Base-by-base conservation (phyloP, 805 yeast genomes). In the Candida palmyrensis region DNA sequence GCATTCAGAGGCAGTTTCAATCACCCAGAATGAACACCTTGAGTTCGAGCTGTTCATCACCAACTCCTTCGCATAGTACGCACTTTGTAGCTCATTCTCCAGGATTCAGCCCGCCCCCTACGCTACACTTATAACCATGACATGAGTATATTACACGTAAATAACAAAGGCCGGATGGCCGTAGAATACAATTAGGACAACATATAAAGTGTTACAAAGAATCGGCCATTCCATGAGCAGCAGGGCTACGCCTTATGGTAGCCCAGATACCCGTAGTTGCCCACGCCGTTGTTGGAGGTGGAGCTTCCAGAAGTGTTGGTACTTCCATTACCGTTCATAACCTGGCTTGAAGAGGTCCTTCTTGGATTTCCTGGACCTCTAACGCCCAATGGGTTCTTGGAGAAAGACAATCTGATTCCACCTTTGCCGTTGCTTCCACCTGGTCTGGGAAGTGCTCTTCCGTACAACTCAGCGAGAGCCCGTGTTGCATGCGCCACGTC, bases 321-420 rank as follows among this genome's bases (percentile, higher is more conserved):
- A 11, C 29, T 27, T 16, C 30, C 19, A 18, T 28, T 26, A 4
- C 34, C 34, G n/a, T 24, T 24, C 16, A 31, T 25, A 15, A 46
- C 43, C 32, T 48, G 60, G 30, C 59, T 56, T 20, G 59, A 42
- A 18, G 63, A 51, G 3, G 66, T 44, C 46, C 71, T 55, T 49
- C 71, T 57, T 22, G 68, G 67, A 38, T 62, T 62, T 5, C 68
- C 68, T 7, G 71, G 70, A 1, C 96, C 95, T 47, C 98, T 77
- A 3, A 92, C 98, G 25, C 98, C 98, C 45, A 92, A 72, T 14
- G 98, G 98, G 56, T 92, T 92, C 62, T 92, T 92, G 27, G 96
- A 86, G 53, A 89, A 92, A 33, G 96, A 84, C 39, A 92, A 70
- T 39, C 98, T 73, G 35, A 92, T 90, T 18, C 98, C 98, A 24